Percentiles rank a stretch among this genome's conserved stretches.
These are phyloP conservation scores for Cladosporium sp. DNA, from an alignment of 2,329 filamentous ascomycete species.

Conservation along the genomic window DNA sequence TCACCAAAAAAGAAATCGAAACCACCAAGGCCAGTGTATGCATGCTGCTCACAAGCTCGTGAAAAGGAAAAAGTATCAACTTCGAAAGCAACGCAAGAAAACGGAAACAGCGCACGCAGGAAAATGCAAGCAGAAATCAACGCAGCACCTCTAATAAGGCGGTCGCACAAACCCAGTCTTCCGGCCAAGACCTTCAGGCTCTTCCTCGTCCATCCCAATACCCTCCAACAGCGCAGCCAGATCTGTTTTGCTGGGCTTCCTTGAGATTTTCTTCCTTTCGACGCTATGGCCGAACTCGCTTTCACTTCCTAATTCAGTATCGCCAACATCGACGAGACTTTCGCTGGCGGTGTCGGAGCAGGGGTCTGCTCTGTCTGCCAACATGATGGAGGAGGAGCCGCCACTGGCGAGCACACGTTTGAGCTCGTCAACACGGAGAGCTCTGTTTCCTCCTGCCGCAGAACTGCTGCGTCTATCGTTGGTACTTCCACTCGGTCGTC, in stretches of 20 bases:
- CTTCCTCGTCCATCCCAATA: slow-evolving; percentile 14
- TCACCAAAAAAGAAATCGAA: slow-evolving; percentile 2
- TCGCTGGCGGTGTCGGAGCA: slow-evolving; percentile 61
- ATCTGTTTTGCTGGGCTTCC: slow-evolving; percentile 19
- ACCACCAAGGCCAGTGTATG: not conserved
- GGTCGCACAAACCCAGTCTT: slow-evolving; percentile 9
- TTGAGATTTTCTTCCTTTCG: slow-evolving; percentile 10
- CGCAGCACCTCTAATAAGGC: slow-evolving; percentile 6
- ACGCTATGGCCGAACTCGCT: slow-evolving; percentile 11
- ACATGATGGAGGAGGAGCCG: not conserved
- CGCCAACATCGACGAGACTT: slow-evolving; percentile 57
- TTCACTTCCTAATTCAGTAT: slow-evolving; percentile 25
- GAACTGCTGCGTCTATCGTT: slow-evolving; percentile 49
- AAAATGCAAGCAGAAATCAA: not conserved
- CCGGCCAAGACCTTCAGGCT: not conserved
- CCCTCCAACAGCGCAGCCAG: slow-evolving; percentile 21
- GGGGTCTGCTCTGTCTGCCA: slow-evolving; percentile 42
- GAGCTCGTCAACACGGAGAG: slow-evolving; percentile 48
- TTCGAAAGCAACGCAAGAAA: not conserved
- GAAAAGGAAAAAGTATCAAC: not conserved
- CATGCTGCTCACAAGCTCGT: not conserved
- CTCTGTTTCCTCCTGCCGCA: slow-evolving; percentile 30
- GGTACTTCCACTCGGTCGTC: slow-evolving; percentile 42
- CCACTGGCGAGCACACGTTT: slow-evolving; percentile 46
- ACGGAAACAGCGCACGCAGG: not conserved